Percentiles rank a stretch among this genome's conserved stretches.
These are phyloP conservation scores for Forsythia suspensa DNA, from an alignment of 257 asterid species.

Conservation along the genomic window DNA sequence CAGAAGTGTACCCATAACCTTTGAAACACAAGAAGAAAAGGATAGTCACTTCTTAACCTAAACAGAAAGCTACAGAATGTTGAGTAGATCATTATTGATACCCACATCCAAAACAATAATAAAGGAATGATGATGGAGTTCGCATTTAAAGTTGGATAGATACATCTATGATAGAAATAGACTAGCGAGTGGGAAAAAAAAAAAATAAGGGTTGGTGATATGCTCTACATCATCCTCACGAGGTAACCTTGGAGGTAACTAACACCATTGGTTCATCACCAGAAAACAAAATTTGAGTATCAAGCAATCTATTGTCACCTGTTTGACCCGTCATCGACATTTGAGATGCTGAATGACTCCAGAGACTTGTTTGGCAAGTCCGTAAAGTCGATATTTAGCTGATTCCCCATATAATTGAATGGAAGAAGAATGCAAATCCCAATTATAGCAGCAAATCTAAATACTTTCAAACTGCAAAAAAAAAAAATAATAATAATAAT, in stretches of 20 bases:
- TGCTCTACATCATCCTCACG: background rate
- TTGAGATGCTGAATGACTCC: conserved; percentile 89
- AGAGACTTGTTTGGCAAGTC: conserved; percentile 78
- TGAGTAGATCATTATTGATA: background rate
- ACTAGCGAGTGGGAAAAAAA: background rate
- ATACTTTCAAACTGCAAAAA: conserved; percentile 73
- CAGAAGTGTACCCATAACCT: conserved; percentile 99
- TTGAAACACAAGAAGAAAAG: conserved; percentile 35
- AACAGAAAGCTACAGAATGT: background rate
- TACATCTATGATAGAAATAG: background rate
- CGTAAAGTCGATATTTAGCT: conserved; percentile 64
- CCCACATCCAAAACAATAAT: background rate
- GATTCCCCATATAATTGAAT: conserved; percentile 90
- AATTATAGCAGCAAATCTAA: conserved; percentile 66
- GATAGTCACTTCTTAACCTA: conserved; percentile 22
- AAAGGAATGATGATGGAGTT: background rate
- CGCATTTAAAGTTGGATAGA: background rate
- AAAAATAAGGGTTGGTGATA: background rate
- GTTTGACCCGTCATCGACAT: conserved; percentile 90
- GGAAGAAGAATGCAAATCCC: conserved; percentile 91
- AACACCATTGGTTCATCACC: background rate
- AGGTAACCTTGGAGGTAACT: conserved; percentile 8
- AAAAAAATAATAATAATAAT: too few relatives aligned
- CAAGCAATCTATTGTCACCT: conserved; percentile 45
- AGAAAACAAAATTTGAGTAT: conserved; percentile 13